Percentiles rank a stretch among this genome's conserved stretches.
phyloP scores from a whole-genome alignment of 2,329 filamentous ascomycete genomes.

The Ceratocystis eucalypticola region DNA sequence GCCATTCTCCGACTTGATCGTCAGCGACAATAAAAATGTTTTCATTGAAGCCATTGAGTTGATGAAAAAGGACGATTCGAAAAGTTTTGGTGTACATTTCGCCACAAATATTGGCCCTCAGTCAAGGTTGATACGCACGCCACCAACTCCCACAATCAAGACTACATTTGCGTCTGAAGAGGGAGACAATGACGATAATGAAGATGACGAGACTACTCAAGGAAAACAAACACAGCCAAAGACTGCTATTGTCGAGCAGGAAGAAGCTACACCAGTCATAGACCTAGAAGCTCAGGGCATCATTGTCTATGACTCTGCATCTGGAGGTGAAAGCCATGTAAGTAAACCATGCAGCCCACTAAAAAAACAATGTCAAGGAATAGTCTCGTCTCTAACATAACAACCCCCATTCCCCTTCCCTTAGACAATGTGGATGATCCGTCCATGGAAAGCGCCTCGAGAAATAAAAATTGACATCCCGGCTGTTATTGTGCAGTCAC shows the following conservation, averaged over 20 bases:
- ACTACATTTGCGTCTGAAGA: constrained; percentile 19
- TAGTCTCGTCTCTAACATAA: not conserved
- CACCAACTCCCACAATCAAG: constrained; percentile 27
- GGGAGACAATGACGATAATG: constrained; percentile 25
- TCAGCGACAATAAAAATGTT: constrained; percentile 61
- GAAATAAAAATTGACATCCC: constrained; percentile 96
- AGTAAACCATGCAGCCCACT: constrained; percentile 28
- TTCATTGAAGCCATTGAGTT: constrained; percentile 76
- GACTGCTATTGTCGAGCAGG: constrained; percentile 31
- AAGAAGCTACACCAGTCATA: constrained; percentile 36
- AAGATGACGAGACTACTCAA: constrained; percentile 21
- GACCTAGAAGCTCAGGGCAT: constrained; percentile 94
- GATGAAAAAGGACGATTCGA: constrained; percentile 85
- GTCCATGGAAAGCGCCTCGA: constrained; percentile 72
- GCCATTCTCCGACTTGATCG: constrained; percentile 65
- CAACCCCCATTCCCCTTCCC: constrained; percentile 22
- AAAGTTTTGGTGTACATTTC: constrained; percentile 81
- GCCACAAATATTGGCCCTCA: constrained; percentile 54
- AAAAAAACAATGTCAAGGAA: not conserved
- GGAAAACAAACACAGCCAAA: constrained; percentile 21
- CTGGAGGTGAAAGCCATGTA: constrained; percentile 82
- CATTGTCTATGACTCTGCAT: constrained; percentile 86
- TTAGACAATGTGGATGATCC: constrained; percentile 99
- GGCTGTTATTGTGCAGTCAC: constrained; percentile 72
- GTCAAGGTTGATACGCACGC: constrained; percentile 29